Evolutionary conservation across 257 asterid genomes (phyloP).

Genomic region (Anisodus tanguticus): DNA sequence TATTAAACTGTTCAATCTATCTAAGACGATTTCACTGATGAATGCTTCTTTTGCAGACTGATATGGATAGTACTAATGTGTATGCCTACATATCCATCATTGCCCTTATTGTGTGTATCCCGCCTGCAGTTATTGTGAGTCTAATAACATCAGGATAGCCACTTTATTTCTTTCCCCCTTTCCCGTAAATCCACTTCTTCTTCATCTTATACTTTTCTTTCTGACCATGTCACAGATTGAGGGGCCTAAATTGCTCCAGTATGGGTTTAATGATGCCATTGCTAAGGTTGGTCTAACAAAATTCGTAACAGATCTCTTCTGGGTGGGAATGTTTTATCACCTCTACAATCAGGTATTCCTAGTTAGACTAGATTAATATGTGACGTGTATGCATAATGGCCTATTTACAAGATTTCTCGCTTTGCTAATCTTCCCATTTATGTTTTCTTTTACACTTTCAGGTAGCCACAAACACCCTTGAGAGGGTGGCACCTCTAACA

Average conservation of each 20-base stretch:
- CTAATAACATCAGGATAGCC: neutral
- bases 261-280: conserved; percentile 86
- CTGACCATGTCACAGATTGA: conserved; percentile 56
- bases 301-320: conserved; percentile 86
- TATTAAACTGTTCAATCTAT: neutral
- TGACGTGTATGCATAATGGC: neutral
- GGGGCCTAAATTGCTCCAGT: conserved; percentile 78
- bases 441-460: conserved; percentile 39
- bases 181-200: conserved; percentile 15
- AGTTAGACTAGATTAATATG: neutral
- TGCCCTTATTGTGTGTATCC: conserved; percentile 81
- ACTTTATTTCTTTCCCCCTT: neutral
- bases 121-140: conserved; percentile 82
- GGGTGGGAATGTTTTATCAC: conserved; percentile 99
- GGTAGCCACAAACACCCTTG: conserved; percentile 96
- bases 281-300: conserved; percentile 86
- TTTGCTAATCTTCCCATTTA: neutral
- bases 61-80: conserved; percentile 92
- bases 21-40: conserved; percentile 18
- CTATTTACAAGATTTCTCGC: neutral
- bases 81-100: conserved; percentile 84
- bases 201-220: neutral
- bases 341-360: conserved; percentile 91
- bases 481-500: conserved; percentile 95
- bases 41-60: conserved; percentile 62